Conservation (phyloP, 2,329 filamentous ascomycete species). For the Colletotrichum sidae region DNA sequence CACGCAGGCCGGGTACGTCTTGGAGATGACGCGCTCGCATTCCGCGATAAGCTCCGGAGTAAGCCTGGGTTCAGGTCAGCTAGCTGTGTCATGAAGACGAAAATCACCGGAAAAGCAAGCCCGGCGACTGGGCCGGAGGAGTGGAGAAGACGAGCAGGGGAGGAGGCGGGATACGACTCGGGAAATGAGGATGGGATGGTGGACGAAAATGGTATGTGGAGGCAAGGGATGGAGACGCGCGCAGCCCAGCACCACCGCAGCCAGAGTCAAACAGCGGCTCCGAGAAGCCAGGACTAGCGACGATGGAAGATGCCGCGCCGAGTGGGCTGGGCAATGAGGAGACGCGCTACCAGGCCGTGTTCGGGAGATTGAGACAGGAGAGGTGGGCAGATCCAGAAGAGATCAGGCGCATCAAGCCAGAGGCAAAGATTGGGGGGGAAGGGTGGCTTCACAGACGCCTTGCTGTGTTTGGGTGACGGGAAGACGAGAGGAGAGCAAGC, state of each 20-base stretch:
- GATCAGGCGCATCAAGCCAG: neutral
- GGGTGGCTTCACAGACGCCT: no score
- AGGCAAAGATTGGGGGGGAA: slow-evolving; percentile 15
- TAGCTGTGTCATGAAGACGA: neutral
- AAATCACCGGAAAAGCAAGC: slow-evolving; percentile 2
- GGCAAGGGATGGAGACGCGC: slow-evolving; percentile 10
- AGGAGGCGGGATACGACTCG: slow-evolving; percentile 29
- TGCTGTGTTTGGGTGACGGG: neutral
- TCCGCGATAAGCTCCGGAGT: slow-evolving; percentile 69
- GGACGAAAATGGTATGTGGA: slow-evolving; percentile 22
- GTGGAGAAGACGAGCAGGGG: slow-evolving; percentile 30
- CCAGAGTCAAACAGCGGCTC: slow-evolving; percentile 17
- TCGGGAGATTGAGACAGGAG: slow-evolving; percentile 31
- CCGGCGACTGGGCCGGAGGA: slow-evolving; percentile 25
- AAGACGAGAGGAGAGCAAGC: slow-evolving; percentile 31
- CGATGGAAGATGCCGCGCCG: slow-evolving; percentile 30
- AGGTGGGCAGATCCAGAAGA: slow-evolving; percentile 20
- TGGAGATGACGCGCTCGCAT: slow-evolving; percentile 70
- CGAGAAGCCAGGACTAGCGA: slow-evolving; percentile 22
- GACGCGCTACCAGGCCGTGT: slow-evolving; percentile 9
- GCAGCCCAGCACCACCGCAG: neutral
- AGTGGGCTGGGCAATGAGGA: slow-evolving; percentile 2
- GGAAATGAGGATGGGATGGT: slow-evolving; percentile 34
- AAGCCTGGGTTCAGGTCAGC: slow-evolving; percentile 48
- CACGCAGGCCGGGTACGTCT: slow-evolving; percentile 70